Evolutionary conservation across 495 filamentous ascomycete species (phyloP).

Genomic region (Penicillium turbatum): DNA sequence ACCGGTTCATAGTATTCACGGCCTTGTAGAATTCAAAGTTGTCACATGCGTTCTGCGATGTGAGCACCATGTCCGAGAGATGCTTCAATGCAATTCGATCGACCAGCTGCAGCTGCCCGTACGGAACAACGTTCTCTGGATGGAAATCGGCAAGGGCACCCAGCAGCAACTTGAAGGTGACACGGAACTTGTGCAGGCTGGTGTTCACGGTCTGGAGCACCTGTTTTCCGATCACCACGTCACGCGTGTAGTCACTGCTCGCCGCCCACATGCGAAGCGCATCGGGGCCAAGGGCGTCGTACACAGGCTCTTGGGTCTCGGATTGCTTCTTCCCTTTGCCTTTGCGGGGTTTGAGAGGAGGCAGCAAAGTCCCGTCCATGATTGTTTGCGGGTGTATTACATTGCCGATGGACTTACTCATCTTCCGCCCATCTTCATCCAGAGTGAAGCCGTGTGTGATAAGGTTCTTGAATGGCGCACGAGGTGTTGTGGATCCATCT

Average conservation of each 20-base stretch:
- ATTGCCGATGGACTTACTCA: conserved; percentile 98
- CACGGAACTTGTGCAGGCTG: conserved; percentile 76
- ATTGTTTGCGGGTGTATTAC: conserved; percentile 75
- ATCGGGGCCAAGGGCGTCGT: conserved; percentile 68
- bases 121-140: conserved; percentile 31
- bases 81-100: conserved; percentile 78
- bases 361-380: conserved; percentile 70
- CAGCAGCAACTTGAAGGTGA: conserved; percentile 81
- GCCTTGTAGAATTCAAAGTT: conserved; percentile 82
- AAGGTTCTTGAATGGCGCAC: conserved; percentile 73
- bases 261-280: conserved; percentile 91
- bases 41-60: conserved; percentile 58
- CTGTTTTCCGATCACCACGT: conserved; percentile 72
- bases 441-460: conserved; percentile 96
- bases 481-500: conserved; percentile 30
- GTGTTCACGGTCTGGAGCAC: conserved; percentile 71
- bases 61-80: conserved; percentile 55
- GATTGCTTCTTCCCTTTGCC: conserved; percentile 49
- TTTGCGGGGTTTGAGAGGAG: conserved; percentile 53
- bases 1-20: conserved; percentile 65
- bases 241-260: conserved; percentile 82
- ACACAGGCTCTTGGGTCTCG: conserved; percentile 42
- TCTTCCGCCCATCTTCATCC: conserved; percentile 84
- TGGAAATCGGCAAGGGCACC: conserved; percentile 68
- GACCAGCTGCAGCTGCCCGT: conserved; percentile 44